A percentile compares a stretch with the other conserved stretches of the same genome.
Evolutionary conservation across 345 rosid species (phyloP).

Genomic region (Eucalyptus microcorys): DNA sequence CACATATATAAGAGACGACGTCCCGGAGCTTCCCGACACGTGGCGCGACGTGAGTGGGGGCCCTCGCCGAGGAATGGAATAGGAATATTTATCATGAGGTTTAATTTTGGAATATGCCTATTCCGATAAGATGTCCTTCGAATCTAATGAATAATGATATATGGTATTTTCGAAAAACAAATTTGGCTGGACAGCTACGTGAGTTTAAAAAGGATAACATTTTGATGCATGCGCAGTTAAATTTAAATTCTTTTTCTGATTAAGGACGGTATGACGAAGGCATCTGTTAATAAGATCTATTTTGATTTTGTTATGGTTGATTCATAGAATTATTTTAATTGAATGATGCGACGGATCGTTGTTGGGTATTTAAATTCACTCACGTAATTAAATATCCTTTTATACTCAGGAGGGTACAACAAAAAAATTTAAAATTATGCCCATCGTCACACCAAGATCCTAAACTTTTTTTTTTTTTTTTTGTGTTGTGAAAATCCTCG

Average conservation of each 20-base stretch:
- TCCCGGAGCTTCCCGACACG: background rate
- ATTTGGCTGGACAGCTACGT: background rate
- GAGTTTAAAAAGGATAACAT: background rate
- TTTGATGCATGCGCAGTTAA: background rate
- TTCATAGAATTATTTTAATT: background rate
- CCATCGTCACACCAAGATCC: too few relatives aligned
- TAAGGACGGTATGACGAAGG: background rate
- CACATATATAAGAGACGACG: background rate
- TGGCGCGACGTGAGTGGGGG: background rate
- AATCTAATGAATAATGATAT: background rate
- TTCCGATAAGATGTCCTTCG: background rate
- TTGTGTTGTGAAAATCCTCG: fast-evolving
- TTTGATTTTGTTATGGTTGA: background rate
- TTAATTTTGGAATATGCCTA: background rate
- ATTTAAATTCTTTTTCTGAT: background rate
- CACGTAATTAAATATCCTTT: background rate
- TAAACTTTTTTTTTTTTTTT: background rate
- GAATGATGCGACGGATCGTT: fast-evolving
- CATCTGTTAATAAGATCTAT: background rate
- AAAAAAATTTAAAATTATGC: background rate
- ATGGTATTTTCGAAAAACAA: background rate
- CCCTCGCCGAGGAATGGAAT: background rate
- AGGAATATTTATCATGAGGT: background rate
- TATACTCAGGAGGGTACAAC: fast-evolving
- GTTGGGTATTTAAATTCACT: background rate